Conservation (phyloP, 306 rosid genomes). For the Malus fusca region DNA sequence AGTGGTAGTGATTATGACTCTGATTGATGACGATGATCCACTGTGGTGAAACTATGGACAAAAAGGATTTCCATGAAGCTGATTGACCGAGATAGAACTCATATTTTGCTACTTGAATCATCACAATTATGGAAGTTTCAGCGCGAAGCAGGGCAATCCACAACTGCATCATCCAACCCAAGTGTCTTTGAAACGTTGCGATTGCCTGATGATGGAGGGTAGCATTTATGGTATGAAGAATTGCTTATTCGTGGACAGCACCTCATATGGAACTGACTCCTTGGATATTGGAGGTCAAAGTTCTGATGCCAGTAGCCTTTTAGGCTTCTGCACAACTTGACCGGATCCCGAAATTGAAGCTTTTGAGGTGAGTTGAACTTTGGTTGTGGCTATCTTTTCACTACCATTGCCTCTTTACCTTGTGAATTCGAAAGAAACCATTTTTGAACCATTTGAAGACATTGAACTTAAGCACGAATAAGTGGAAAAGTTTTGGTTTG, state of each 20-base stretch:
- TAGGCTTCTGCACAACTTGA: not conserved
- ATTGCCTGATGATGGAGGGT: not conserved
- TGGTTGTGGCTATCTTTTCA: not conserved
- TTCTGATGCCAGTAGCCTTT: not conserved
- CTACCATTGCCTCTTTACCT: not conserved
- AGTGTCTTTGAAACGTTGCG: not conserved
- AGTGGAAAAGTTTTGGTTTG: not conserved
- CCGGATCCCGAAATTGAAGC: not conserved
- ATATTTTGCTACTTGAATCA: slow-evolving; percentile 1
- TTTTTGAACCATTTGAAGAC: not conserved
- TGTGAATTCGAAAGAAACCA: not conserved
- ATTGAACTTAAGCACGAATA: not conserved
- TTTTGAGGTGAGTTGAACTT: slow-evolving; percentile 10
- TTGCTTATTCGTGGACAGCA: not conserved
- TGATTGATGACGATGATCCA: slow-evolving; percentile 32
- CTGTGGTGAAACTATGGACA: slow-evolving; percentile 20
- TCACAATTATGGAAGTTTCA: not conserved
- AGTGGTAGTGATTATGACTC: slow-evolving; percentile 40
- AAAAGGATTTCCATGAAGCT: slow-evolving; percentile 16
- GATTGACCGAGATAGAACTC: not conserved
- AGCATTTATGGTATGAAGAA: not conserved
- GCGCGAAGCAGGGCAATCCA: not conserved
- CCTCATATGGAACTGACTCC: not conserved
- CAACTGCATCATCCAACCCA: not conserved
- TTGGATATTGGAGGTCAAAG: not conserved